phyloP scores from a whole-genome alignment of 2,329 filamentous ascomycete species.

The Fusarium pseudonygamai region DNA sequence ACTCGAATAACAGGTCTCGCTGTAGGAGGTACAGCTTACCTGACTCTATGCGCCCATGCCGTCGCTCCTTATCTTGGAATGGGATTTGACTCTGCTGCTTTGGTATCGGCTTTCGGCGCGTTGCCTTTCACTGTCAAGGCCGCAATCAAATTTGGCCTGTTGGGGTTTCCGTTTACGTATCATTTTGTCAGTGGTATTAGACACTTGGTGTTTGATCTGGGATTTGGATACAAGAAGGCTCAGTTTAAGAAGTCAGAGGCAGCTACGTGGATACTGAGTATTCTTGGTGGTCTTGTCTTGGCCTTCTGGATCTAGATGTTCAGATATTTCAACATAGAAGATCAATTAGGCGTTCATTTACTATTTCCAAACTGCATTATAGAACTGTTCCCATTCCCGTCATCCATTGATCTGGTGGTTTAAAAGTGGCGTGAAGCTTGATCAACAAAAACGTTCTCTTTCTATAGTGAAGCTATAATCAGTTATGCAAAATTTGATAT shows the following conservation, averaged over 20 bases:
- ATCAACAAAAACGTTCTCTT: background rate
- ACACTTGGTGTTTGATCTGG: constrained; percentile 25
- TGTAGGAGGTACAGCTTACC: constrained; percentile 15
- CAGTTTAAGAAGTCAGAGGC: constrained; percentile 19
- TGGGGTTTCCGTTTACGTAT: constrained; percentile 22
- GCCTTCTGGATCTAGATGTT: constrained; percentile 6
- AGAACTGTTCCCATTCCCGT: background rate
- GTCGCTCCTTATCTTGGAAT: constrained; percentile 12
- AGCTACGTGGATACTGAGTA: constrained; percentile 12
- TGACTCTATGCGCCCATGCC: constrained; percentile 1
- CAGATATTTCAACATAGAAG: background rate
- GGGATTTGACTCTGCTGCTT: background rate
- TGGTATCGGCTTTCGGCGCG: constrained; percentile 4
- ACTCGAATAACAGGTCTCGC: constrained; percentile 20
- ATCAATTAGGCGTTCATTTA: background rate
- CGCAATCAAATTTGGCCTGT: constrained; percentile 11
- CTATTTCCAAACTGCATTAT: background rate
- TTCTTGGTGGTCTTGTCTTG: constrained; percentile 5
- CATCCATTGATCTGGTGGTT: background rate
- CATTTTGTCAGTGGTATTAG: constrained; percentile 25
- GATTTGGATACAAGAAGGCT: constrained; percentile 21
- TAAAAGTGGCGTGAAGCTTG: background rate
- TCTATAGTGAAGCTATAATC: background rate
- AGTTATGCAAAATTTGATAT: background rate
- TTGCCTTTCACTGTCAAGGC: constrained; percentile 9